A percentile compares a stretch with the other conserved stretches of the same genome.
These are phyloP conservation scores for Gentiana straminea DNA, from an alignment of 257 asterid genomes.

Conservation along the genomic window DNA sequence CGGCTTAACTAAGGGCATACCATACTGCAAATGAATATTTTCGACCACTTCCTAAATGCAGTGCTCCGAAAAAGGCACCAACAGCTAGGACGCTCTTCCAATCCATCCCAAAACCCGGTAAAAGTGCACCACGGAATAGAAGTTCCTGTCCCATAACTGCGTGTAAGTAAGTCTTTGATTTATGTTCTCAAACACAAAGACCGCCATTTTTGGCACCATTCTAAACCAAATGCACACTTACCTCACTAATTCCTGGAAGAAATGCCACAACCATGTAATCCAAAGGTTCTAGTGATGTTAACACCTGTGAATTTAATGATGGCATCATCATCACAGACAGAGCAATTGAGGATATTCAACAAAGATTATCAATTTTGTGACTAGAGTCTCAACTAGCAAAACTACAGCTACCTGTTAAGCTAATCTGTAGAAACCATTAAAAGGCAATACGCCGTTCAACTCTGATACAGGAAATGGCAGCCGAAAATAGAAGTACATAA, in stretches of 20 bases:
- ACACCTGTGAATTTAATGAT: conserved; percentile 41
- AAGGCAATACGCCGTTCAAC: neutral
- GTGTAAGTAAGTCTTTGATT: no score
- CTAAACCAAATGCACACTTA: conserved; percentile 5
- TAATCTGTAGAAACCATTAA: no score
- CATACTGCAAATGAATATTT: conserved; percentile 78
- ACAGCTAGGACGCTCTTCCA: conserved; percentile 41
- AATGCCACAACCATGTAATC: conserved; percentile 75
- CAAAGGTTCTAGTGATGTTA: conserved; percentile 63
- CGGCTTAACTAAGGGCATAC: conserved; percentile 17
- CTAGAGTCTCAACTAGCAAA: no score
- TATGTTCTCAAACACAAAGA: neutral
- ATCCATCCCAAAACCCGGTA: conserved; percentile 61
- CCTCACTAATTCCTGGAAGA: conserved; percentile 87
- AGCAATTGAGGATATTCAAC: neutral
- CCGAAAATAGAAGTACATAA: neutral
- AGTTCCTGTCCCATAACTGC: conserved; percentile 42
- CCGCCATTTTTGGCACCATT: neutral
- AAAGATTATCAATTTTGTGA: no score
- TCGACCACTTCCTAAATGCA: conserved; percentile 87
- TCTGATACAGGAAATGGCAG: neutral
- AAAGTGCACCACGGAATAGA: conserved; percentile 76
- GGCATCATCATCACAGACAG: neutral
- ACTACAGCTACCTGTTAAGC: no score
- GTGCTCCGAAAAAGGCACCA: conserved; percentile 66